Evolutionary conservation across 106 monocot species (phyloP).

Genomic region (Platanthera guangdongensis): DNA sequence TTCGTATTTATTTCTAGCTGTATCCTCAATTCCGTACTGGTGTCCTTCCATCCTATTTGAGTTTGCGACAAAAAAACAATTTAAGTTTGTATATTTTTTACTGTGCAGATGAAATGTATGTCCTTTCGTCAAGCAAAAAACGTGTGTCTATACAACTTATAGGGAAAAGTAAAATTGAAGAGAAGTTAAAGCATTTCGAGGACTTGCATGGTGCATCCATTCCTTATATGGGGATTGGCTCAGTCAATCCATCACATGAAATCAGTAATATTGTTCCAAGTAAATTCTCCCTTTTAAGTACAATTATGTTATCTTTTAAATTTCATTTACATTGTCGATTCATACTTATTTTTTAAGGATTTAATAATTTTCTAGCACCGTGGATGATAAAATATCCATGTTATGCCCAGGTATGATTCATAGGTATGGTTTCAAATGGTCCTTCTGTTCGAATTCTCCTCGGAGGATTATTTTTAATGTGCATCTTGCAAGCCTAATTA

Average conservation of each 20-base stretch:
- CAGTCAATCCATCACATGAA: constrained; percentile 34
- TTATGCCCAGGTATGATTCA: not conserved
- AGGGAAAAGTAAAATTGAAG: constrained; percentile 64
- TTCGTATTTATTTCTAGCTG: not conserved
- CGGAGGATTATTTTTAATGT: not conserved
- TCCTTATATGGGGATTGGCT: constrained; percentile 71
- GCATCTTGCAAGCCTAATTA: not conserved
- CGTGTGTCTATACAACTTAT: constrained; percentile 63
- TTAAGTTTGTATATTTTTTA: not conserved
- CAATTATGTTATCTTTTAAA: constrained; percentile 1
- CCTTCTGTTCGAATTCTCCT: not conserved
- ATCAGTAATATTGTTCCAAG: constrained; percentile 57
- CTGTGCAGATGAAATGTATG: constrained; percentile 96
- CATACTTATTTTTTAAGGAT: not conserved
- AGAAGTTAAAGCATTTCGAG: constrained; percentile 57
- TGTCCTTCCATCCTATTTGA: not conserved
- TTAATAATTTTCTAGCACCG: not conserved
- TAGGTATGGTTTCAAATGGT: not conserved
- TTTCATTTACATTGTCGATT: not conserved
- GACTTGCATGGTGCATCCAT: constrained; percentile 45
- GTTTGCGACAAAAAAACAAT: not conserved
- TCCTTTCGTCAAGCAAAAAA: constrained; percentile 65
- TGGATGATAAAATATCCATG: not conserved
- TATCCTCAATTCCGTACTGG: not conserved
- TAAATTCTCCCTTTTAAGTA: constrained; percentile 17